phyloP scores from a whole-genome alignment of 1,284 basidiomycete genomes.

The Melampsora larici-populina region DNA sequence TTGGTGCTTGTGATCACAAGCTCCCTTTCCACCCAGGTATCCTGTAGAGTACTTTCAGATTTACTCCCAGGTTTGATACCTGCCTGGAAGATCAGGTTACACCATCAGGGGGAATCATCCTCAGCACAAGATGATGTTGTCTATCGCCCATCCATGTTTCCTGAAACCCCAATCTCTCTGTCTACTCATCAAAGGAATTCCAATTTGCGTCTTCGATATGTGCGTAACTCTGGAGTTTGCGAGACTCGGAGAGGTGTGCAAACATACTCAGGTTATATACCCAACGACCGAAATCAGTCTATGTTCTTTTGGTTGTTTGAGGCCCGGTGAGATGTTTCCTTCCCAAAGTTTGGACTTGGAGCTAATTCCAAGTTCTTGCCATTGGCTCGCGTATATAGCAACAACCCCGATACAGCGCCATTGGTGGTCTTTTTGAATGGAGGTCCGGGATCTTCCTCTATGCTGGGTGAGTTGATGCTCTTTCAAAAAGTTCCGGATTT shows the following conservation, averaged over 20 bases:
- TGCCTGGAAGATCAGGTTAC: too few species aligned
- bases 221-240: background rate
- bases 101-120: too few species aligned
- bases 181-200: background rate
- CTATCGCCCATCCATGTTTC: background rate
- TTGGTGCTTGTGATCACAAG: too few species aligned
- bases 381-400: background rate
- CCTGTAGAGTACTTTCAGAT: too few species aligned
- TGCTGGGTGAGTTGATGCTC: conserved; percentile 18
- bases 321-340: background rate
- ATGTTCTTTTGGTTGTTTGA: background rate
- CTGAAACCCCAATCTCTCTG: background rate
- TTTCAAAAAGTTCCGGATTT: too few species aligned
- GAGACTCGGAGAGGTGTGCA: background rate
- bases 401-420: conserved; percentile 23
- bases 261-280: background rate
- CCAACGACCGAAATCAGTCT: background rate
- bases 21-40: too few species aligned
- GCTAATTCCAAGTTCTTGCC: too few species aligned
- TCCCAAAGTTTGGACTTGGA: background rate
- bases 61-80: too few species aligned
- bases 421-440: conserved; percentile 35
- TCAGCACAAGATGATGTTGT: too few species aligned
- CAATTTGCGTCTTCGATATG: background rate
- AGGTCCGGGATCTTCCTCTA: conserved; percentile 32